Conservation (phyloP, 495 filamentous ascomycete genomes). For the Clohesyomyces aquaticus region DNA sequence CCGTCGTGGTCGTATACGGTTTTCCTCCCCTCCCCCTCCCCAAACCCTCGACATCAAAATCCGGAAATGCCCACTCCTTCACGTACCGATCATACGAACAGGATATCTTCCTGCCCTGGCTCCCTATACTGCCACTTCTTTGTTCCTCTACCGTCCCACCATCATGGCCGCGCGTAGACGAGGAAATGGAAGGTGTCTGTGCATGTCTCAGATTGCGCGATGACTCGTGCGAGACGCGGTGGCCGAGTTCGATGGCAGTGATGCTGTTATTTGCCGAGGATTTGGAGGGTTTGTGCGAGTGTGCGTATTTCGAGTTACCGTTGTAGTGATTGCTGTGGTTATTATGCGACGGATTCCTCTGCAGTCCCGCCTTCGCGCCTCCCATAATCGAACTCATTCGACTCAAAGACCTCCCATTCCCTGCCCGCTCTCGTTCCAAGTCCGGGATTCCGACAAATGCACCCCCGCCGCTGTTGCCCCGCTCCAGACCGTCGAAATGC, state of each 20-base stretch:
- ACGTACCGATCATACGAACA: slow-evolving; percentile 29
- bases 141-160: background rate
- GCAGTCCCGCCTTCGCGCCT: background rate
- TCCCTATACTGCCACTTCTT: background rate
- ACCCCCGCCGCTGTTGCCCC: background rate
- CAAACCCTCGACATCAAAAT: slow-evolving; percentile 19
- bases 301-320: background rate
- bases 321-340: background rate
- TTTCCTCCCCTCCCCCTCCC: background rate
- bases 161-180: background rate
- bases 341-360: background rate
- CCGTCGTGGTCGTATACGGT: slow-evolving; percentile 25
- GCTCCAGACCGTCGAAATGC: slow-evolving; percentile 1
- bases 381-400: slow-evolving; percentile 14
- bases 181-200: background rate
- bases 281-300: background rate
- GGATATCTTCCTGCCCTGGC: too few species aligned
- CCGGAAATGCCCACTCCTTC: slow-evolving; percentile 29
- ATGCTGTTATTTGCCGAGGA: slow-evolving; percentile 6
- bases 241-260: slow-evolving; percentile 15
- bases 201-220: slow-evolving; percentile 15
- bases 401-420: slow-evolving; percentile 7
- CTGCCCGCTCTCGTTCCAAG: slow-evolving; percentile 12
- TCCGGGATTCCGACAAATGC: slow-evolving; percentile 6
- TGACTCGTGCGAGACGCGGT: slow-evolving; percentile 18